These are phyloP conservation scores for Collariella sp. DNA, from an alignment of 495 filamentous ascomycete species.

Conservation along the genomic window DNA sequence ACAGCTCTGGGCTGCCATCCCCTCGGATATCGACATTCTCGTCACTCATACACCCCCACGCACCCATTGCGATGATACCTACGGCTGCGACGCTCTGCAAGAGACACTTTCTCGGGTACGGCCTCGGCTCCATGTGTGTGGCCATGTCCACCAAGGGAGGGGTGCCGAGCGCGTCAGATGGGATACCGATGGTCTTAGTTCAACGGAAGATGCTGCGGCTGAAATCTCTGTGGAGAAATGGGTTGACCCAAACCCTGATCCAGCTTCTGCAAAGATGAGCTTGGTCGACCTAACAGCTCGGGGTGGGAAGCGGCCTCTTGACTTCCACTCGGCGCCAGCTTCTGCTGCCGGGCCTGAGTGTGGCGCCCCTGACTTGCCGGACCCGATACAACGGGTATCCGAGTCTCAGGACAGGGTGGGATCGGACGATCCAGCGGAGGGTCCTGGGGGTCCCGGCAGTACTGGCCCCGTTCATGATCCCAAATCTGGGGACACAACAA, in stretches of 20 bases:
- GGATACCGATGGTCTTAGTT: constrained; percentile 29
- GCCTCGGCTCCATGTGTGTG: constrained; percentile 79
- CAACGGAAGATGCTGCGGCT: constrained; percentile 16
- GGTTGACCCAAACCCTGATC: constrained; percentile 32
- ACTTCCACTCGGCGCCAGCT: constrained; percentile 14
- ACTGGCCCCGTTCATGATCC: constrained; percentile 31
- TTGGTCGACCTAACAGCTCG: constrained; percentile 36
- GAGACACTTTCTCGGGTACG: constrained; percentile 63
- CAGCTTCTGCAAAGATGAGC: constrained; percentile 33
- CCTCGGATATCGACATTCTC: constrained; percentile 65
- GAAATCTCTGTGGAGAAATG: constrained; percentile 27
- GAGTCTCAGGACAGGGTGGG: not conserved
- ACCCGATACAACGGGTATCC: constrained; percentile 7
- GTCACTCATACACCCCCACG: constrained; percentile 77
- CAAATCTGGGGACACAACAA: not conserved
- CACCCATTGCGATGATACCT: constrained; percentile 56
- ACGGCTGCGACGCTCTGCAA: constrained; percentile 65
- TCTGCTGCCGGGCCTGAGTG: constrained; percentile 10
- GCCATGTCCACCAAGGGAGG: constrained; percentile 69
- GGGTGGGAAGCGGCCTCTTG: constrained; percentile 23
- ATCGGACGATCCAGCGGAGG: not conserved
- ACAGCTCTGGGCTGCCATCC: constrained; percentile 52
- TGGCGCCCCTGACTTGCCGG: not conserved
- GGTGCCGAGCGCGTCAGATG: constrained; percentile 53
- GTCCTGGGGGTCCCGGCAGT: no score